These are phyloP conservation scores for Monilinia laxa DNA, from an alignment of 2,329 filamentous ascomycete genomes.

Conservation along the genomic window DNA sequence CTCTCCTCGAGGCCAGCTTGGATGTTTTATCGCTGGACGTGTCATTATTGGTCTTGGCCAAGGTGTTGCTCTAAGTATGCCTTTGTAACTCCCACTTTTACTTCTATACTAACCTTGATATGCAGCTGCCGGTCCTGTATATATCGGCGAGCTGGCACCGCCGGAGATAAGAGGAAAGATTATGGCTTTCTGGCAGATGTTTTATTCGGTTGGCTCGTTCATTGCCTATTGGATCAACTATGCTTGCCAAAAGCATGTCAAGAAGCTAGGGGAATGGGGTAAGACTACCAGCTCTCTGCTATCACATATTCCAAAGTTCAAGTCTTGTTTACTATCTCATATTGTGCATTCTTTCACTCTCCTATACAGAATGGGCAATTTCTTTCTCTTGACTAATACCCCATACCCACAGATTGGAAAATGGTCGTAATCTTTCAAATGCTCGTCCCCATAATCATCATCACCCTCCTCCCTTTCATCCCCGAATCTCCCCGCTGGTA, in stretches of 20 bases:
- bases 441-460: slow-evolving; percentile 62
- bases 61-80: slow-evolving; percentile 59
- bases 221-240: slow-evolving; percentile 36
- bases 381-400: not conserved
- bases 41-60: slow-evolving; percentile 69
- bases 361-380: not conserved
- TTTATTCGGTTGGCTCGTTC: slow-evolving; percentile 57
- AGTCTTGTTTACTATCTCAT: not conserved
- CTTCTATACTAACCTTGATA: not conserved
- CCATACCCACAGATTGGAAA: slow-evolving; percentile 55
- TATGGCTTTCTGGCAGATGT: slow-evolving; percentile 70
- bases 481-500: slow-evolving; percentile 69
- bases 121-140: slow-evolving; percentile 63
- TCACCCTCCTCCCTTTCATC: slow-evolving; percentile 61
- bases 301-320: not conserved
- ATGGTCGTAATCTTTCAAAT: slow-evolving; percentile 73
- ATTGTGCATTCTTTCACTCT: not conserved
- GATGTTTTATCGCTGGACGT: slow-evolving; percentile 66
- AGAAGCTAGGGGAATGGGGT: slow-evolving; percentile 57
- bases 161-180: slow-evolving; percentile 63
- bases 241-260: slow-evolving; percentile 31
- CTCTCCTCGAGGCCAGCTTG: slow-evolving; percentile 58
- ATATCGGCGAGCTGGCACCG: slow-evolving; percentile 68
- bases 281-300: not conserved
- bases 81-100: not conserved